Conservation (phyloP, 495 filamentous ascomycete genomes). For the Podospora conica region DNA sequence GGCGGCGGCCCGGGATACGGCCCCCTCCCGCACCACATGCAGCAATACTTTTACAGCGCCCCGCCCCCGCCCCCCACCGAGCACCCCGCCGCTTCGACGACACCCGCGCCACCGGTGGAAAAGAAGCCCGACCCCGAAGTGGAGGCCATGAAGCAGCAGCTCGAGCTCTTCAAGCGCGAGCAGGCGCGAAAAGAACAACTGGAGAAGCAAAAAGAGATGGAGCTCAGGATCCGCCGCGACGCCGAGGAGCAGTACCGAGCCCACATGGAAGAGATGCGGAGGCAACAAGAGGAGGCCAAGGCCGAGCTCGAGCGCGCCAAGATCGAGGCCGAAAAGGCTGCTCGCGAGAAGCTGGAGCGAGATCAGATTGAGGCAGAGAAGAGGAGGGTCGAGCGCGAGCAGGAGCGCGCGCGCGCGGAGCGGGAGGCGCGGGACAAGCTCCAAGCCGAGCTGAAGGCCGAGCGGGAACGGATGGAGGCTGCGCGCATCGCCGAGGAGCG, state of each 20-base stretch:
- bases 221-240: constrained; percentile 41
- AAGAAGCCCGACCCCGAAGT: constrained; percentile 42
- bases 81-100: constrained; percentile 25
- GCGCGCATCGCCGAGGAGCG: constrained; percentile 34
- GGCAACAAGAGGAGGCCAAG: constrained; percentile 30
- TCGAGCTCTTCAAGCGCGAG: constrained; percentile 34
- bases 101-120: constrained; percentile 27
- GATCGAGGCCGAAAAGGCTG: constrained; percentile 39
- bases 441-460: constrained; percentile 31
- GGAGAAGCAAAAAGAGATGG: constrained; percentile 38
- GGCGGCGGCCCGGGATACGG: constrained; percentile 26
- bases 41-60: constrained; percentile 34
- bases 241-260: constrained; percentile 32
- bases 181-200: constrained; percentile 31
- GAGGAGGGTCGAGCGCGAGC: constrained; percentile 13
- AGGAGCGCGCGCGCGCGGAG: constrained; percentile 30
- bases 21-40: constrained; percentile 32
- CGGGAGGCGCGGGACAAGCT: constrained; percentile 40
- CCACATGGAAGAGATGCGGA: constrained; percentile 38
- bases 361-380: constrained; percentile 35
- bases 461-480: constrained; percentile 31
- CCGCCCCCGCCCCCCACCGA: constrained; percentile 45
- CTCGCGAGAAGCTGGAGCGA: constrained; percentile 31
- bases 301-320: constrained; percentile 35
- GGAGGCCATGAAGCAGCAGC: constrained; percentile 36